Base-by-base conservation (phyloP, 2,329 filamentous ascomycete genomes). In the Ambrosiella xylebori region DNA sequence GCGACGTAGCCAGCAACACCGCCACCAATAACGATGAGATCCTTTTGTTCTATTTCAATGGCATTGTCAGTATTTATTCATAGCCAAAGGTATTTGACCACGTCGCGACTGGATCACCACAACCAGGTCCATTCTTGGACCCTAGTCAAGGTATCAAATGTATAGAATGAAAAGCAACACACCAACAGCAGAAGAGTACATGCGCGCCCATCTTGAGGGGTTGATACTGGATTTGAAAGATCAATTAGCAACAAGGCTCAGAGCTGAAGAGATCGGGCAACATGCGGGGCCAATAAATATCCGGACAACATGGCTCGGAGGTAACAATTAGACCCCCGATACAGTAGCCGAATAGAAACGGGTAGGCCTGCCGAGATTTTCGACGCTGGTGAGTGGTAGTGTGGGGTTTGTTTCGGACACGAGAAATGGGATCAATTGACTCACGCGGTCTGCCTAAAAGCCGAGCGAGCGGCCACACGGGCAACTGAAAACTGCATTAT, bases 1-100 rank as follows among this genome's bases (percentile, higher is more conserved):
- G 93, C 91, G 67, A 98, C 93, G 75, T 98, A 98, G 69, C 93
- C 93, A 66, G 91, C 93, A 68, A 97, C 93, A 76, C 93, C 93
- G 71, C 93, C 93, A 68, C 93, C 93, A 68, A 98, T 95, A 73
- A 98, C 90, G 68, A 98, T 85, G 58, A 98, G 79, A 72, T 98
- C 93, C 73, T 95, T 94, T 72, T 96, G 88, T 72, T 90, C 88
- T 88, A 53, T 37, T 54, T n/a, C 19, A 40, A 57, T 36, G 37
- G 36, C 27, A 19, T 12, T 35, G 56, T 61, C 71, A 69, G 62
- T 71, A 70, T 71, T n/a, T 11, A 8, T 40, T 39, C 13, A 11
- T 36, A 51, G 47, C 41, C 36, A 54, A 12, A 12, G 9, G 15
- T 8, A 54, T 55, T 55, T 54, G 57, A 36, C 35, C 41, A 49